Evolutionary conservation across 345 rosid genomes (phyloP), one percentile per base, ranked within the genome.

Genomic region (Pugionium cornutum): DNA sequence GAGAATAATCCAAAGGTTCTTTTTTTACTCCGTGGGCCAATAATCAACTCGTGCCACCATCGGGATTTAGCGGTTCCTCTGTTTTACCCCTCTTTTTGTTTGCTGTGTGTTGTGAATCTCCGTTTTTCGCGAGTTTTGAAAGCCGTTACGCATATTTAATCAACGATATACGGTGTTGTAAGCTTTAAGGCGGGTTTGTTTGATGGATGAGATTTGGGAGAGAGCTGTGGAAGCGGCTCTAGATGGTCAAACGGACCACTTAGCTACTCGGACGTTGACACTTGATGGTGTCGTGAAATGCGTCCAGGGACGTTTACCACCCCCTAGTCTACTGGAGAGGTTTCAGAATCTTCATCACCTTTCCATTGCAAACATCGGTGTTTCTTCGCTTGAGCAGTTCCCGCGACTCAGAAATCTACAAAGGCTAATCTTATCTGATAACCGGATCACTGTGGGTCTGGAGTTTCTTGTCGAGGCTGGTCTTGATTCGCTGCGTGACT

Each of bases 181-280:
- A 31, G 32, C 32, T 31, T 31, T 31, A 31, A 31, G 9, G 41
- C 5, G 41, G 41, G 9, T 37, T 37, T 37, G 6, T 37, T 37
- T 37, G 45, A 63, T 87, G 94, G 94, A 83, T 54, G 94, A 87
- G 86, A 83, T 82, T 76, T 87, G 94, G 94, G 85, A 87, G 63
- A 61, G 84, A 67, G 90, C 88, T 41, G 88, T 87, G 67, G 94
- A 83, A 77, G 70, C 85, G 53, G 94, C 88, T 26, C 70, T 84
- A 49, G 90, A 79, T 59, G 94, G 90, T 54, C 82, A 79, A 76
- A 58, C 80, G 32, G 90, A 85, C 69, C 77, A 39, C 11, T 29
- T 72, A 0, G 81, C 82, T 50, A 73, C 66, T 29, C 73, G 84
- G 4, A 59, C 75, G 40, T 75, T 87, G 7, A 87, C 90, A 10